Conservation (phyloP, 495 filamentous ascomycete species). For the Xylaria sp. region DNA sequence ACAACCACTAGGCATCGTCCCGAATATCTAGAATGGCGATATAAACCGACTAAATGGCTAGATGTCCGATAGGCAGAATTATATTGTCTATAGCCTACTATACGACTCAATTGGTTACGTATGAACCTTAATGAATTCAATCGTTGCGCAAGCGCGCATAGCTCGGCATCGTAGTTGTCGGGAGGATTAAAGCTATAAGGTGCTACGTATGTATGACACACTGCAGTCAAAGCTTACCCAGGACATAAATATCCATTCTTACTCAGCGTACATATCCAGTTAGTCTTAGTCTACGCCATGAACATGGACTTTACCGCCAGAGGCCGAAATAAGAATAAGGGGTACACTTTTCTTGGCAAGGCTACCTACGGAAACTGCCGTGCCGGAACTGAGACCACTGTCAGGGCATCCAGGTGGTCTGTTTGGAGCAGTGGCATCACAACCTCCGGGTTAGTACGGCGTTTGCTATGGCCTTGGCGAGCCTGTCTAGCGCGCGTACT, state of each 20-base stretch:
- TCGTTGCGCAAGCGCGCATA: background rate
- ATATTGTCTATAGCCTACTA: too few species aligned
- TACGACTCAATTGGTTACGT: background rate
- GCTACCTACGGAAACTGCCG: background rate
- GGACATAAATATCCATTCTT: background rate
- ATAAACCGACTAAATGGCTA: background rate
- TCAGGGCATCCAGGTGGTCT: background rate
- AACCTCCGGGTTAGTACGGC: background rate
- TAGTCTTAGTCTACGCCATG: background rate
- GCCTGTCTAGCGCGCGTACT: background rate
- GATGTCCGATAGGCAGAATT: background rate
- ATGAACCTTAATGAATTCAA: background rate
- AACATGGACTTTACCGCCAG: background rate
- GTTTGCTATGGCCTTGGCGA: background rate
- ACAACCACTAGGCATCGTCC: background rate
- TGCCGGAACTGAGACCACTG: background rate
- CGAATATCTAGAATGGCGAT: background rate
- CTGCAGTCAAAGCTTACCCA: background rate
- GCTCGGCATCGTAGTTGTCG: too few species aligned
- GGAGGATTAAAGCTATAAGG: too few species aligned
- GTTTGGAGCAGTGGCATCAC: background rate
- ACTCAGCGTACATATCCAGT: background rate
- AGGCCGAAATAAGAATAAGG: background rate
- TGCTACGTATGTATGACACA: background rate
- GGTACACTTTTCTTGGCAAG: background rate